Evolutionary conservation across 371 early-diverging fungal species (phyloP).

Genomic region (Rhizopus sp.): DNA sequence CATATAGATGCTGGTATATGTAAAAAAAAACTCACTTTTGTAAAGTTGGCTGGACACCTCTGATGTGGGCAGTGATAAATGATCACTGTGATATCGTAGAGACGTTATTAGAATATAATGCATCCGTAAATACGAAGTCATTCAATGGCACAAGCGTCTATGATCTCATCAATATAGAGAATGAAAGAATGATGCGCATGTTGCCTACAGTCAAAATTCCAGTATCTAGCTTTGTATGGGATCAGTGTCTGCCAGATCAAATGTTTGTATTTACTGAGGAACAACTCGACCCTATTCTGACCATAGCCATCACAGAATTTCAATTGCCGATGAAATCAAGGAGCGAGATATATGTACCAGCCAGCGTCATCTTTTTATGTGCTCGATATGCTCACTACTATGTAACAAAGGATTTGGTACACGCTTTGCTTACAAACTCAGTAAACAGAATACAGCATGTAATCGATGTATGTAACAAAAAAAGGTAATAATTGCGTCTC

Average conservation of each 20-base stretch:
- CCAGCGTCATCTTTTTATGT: slow-evolving; percentile 84
- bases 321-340: slow-evolving; percentile 57
- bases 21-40: neutral
- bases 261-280: slow-evolving; percentile 88
- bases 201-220: slow-evolving; percentile 26
- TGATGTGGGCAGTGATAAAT: slow-evolving; percentile 94
- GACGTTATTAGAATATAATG: slow-evolving; percentile 76
- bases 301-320: slow-evolving; percentile 65
- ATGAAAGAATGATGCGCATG: slow-evolving; percentile 53
- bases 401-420: slow-evolving; percentile 68
- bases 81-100: slow-evolving; percentile 74
- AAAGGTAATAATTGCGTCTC: neutral
- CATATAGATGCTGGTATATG: neutral
- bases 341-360: slow-evolving; percentile 71
- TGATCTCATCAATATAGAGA: slow-evolving; percentile 70
- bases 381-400: slow-evolving; percentile 87
- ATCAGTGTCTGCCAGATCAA: slow-evolving; percentile 77
- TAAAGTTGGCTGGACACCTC: slow-evolving; percentile 88
- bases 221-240: slow-evolving; percentile 64
- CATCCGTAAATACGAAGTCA: slow-evolving; percentile 66
- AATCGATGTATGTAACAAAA: slow-evolving; percentile 46
- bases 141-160: slow-evolving; percentile 73
- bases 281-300: slow-evolving; percentile 69
- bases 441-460: slow-evolving; percentile 59
- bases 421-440: slow-evolving; percentile 62